These are phyloP conservation scores for Arachnomyces sp. DNA, from an alignment of 2,329 filamentous ascomycete genomes.

Conservation along the genomic window DNA sequence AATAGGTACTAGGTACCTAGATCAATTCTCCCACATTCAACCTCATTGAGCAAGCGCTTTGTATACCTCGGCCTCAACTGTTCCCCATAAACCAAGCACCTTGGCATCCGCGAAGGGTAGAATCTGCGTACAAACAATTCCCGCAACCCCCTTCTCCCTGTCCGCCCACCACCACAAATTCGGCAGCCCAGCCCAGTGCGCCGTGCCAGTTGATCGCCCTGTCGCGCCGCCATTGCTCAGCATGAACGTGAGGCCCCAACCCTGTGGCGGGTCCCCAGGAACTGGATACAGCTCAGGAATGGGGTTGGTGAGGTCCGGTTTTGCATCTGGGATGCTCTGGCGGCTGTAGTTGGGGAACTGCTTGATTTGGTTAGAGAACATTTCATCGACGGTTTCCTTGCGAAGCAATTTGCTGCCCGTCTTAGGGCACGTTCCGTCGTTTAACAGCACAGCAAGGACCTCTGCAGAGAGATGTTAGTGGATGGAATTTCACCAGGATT, in stretches of 20 bases:
- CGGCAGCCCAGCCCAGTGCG: conserved; percentile 52
- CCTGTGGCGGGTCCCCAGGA: conserved; percentile 45
- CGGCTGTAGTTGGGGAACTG: conserved; percentile 48
- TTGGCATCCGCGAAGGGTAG: conserved; percentile 42
- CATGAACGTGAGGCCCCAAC: conserved; percentile 58
- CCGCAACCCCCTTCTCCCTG: conserved; percentile 51
- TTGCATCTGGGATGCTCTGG: conserved; percentile 38
- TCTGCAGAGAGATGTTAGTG: conserved; percentile 30
- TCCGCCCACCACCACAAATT: conserved; percentile 60
- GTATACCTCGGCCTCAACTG: conserved; percentile 36
- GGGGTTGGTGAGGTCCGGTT: conserved; percentile 43
- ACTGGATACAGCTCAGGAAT: conserved; percentile 46
- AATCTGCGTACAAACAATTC: conserved; percentile 45
- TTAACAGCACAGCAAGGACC: conserved; percentile 55
- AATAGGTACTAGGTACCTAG: too few species aligned
- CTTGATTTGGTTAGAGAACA: conserved; percentile 59
- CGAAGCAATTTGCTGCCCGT: conserved; percentile 50
- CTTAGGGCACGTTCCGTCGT: conserved; percentile 53
- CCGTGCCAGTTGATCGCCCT: conserved; percentile 46
- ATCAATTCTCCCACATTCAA: too few species aligned
- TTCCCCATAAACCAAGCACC: conserved; percentile 36
- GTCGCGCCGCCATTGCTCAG: conserved; percentile 44
- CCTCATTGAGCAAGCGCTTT: conserved; percentile 8
- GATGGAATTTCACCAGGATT: background rate
- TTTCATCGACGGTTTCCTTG: conserved; percentile 51